Percentiles rank a stretch among this genome's conserved stretches.
Conservation (phyloP, 1,284 basidiomycete genomes). For the Malassezia japonica region DNA sequence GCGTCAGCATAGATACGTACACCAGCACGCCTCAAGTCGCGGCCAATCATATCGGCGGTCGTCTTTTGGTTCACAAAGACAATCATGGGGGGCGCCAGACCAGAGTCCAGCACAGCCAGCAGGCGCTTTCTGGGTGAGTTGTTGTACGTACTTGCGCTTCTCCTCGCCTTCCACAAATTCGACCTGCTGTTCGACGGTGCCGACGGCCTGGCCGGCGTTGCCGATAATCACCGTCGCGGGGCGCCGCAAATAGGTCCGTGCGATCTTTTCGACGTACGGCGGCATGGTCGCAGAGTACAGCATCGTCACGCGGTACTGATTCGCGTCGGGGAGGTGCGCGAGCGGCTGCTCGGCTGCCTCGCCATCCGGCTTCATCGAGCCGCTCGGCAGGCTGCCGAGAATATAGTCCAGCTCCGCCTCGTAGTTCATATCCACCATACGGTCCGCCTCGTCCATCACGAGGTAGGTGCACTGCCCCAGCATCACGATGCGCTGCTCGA, state of each 20-base stretch:
- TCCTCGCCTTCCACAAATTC: constrained; percentile 88
- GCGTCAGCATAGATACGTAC: too few relatives aligned
- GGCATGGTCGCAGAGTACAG: constrained; percentile 99
- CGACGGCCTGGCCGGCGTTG: constrained; percentile 91
- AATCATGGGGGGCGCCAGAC: constrained; percentile 82
- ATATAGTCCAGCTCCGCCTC: constrained; percentile 90
- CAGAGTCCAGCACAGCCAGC: constrained; percentile 78
- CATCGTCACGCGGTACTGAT: constrained; percentile 51
- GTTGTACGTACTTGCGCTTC: constrained; percentile 93
- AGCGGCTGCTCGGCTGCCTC: constrained; percentile 39
- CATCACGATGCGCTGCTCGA: constrained; percentile 88
- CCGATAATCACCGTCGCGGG: constrained; percentile 95
- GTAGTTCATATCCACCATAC: constrained; percentile 96
- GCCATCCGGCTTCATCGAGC: constrained; percentile 69
- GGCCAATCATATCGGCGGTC: constrained; percentile 89
- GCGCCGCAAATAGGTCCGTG: constrained; percentile 80
- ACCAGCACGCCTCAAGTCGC: constrained; percentile 77
- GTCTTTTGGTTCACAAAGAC: constrained; percentile 99
- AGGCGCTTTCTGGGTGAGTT: too few relatives aligned
- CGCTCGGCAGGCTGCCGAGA: constrained; percentile 77
- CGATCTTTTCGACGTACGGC: constrained; percentile 80
- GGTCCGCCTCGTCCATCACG: constrained; percentile 98
- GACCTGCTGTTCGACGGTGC: constrained; percentile 90
- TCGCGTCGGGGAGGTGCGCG: constrained; percentile 18
- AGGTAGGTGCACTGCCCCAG: constrained; percentile 93